Percentiles rank a stretch among this genome's conserved stretches.
Evolutionary conservation across 495 filamentous ascomycete species (phyloP).

Genomic region (Penicillium waksmanii): DNA sequence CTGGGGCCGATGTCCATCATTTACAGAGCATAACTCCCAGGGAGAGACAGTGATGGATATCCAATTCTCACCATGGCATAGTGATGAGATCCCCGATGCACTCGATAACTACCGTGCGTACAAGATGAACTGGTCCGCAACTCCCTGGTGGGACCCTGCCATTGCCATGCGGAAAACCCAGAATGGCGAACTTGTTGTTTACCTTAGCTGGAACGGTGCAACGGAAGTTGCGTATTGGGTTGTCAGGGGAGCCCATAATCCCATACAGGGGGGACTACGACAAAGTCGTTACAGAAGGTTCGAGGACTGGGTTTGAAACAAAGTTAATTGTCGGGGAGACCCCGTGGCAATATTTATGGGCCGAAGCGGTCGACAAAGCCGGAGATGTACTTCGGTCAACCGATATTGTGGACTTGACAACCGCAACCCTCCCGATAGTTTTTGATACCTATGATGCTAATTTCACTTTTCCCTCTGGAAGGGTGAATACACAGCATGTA

Average conservation of each 20-base stretch:
- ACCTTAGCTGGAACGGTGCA: constrained; percentile 49
- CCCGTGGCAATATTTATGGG: constrained; percentile 22
- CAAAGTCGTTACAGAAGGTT: constrained; percentile 8
- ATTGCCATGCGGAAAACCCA: constrained; percentile 16
- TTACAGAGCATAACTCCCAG: constrained; percentile 23
- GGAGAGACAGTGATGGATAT: constrained; percentile 25
- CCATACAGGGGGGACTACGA: background rate
- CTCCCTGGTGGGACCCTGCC: constrained; percentile 25
- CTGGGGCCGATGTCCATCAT: constrained; percentile 30
- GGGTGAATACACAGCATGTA: background rate
- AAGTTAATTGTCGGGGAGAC: constrained; percentile 20
- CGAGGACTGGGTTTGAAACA: constrained; percentile 26
- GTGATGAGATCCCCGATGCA: constrained; percentile 23
- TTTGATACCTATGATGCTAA: constrained; percentile 8
- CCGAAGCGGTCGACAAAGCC: constrained; percentile 18
- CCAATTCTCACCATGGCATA: constrained; percentile 30
- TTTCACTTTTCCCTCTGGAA: background rate
- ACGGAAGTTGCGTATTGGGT: constrained; percentile 44
- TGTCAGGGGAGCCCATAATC: constrained; percentile 12
- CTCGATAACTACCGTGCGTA: constrained; percentile 31
- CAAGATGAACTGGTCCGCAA: constrained; percentile 27
- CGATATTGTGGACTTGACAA: constrained; percentile 22
- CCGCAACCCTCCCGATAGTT: constrained; percentile 7
- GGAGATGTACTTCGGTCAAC: constrained; percentile 17
- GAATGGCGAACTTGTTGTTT: constrained; percentile 15